Evolutionary conservation across 2,329 filamentous ascomycete species (phyloP).

Genomic region (Sarocladium brachiariae): DNA sequence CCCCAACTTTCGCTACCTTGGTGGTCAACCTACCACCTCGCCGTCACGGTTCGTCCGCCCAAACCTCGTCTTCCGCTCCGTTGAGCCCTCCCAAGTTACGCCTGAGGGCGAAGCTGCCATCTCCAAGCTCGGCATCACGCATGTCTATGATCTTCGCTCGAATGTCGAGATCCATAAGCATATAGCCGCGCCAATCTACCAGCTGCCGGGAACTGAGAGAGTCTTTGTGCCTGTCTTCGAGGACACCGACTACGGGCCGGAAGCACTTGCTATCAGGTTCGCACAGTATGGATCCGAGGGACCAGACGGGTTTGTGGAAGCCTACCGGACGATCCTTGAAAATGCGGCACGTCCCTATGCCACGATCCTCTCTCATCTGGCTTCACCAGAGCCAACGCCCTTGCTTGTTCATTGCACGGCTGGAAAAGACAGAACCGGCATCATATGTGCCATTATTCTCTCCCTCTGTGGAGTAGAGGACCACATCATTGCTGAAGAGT

Average conservation of each 20-base stretch:
- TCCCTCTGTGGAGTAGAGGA: conserved; percentile 55
- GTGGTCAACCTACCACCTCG: conserved; percentile 44
- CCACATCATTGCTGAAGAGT: conserved; percentile 58
- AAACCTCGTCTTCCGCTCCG: conserved; percentile 60
- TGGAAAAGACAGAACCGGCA: conserved; percentile 71
- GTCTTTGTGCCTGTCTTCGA: conserved; percentile 60
- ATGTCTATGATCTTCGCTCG: conserved; percentile 64
- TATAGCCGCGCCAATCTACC: conserved; percentile 18
- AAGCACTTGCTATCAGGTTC: conserved; percentile 43
- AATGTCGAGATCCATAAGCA: conserved; percentile 47
- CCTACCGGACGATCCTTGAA: conserved; percentile 55
- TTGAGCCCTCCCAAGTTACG: conserved; percentile 55
- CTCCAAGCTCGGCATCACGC: conserved; percentile 49
- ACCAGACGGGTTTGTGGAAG: conserved; percentile 52
- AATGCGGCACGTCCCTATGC: conserved; percentile 45
- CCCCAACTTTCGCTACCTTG: conserved; percentile 62
- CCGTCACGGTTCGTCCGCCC: conserved; percentile 40
- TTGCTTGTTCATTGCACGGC: conserved; percentile 67
- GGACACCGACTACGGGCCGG: conserved; percentile 54
- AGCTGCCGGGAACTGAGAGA: conserved; percentile 34
- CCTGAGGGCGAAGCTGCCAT: conserved; percentile 45
- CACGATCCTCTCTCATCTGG: conserved; percentile 42
- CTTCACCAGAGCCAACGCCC: conserved; percentile 31
- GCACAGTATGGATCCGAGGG: conserved; percentile 47
- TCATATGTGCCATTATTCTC: conserved; percentile 60